phyloP scores from a whole-genome alignment of 352 stramenopile species.

The Aphanomyces euteiches region DNA sequence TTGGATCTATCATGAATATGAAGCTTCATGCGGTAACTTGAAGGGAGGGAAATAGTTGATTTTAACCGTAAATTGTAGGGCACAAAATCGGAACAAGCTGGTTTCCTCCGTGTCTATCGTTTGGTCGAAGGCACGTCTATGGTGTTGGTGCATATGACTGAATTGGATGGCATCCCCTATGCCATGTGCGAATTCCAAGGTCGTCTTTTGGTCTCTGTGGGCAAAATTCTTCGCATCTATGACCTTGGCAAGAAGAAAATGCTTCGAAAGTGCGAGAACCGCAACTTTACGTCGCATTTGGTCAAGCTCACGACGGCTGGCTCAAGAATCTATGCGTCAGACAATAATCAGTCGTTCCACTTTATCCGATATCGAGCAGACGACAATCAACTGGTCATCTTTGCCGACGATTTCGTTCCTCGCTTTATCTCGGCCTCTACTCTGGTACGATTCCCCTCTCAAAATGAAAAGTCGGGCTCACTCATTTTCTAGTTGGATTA shows the following conservation, averaged over 20 bases:
- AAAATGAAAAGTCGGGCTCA: constrained; percentile 40
- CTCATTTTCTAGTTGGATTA: constrained; percentile 87
- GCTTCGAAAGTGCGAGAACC: constrained; percentile 98
- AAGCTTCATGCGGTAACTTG: constrained; percentile 79
- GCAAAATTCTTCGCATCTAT: constrained; percentile 94
- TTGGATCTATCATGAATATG: constrained; percentile 95
- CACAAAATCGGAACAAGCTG: constrained; percentile 37
- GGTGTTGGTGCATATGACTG: constrained; percentile 95
- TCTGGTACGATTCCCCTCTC: constrained; percentile 43
- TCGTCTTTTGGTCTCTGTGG: constrained; percentile 95
- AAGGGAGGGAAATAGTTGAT: background rate
- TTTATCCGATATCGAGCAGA: constrained; percentile 97
- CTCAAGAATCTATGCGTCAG: constrained; percentile 94
- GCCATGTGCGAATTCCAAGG: constrained; percentile 98
- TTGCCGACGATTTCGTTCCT: constrained; percentile 93
- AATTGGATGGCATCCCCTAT: constrained; percentile 95
- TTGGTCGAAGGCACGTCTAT: constrained; percentile 90
- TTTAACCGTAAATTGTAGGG: background rate
- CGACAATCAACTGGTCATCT: constrained; percentile 94
- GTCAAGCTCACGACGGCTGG: constrained; percentile 91
- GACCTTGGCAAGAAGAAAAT: constrained; percentile 99
- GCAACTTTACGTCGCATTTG: constrained; percentile 90
- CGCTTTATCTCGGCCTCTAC: constrained; percentile 79
- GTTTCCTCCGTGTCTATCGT: constrained; percentile 91
- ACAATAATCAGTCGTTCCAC: constrained; percentile 95